phyloP scores from a whole-genome alignment of 768 basidiomycete species.

The Amanita rimosa region DNA sequence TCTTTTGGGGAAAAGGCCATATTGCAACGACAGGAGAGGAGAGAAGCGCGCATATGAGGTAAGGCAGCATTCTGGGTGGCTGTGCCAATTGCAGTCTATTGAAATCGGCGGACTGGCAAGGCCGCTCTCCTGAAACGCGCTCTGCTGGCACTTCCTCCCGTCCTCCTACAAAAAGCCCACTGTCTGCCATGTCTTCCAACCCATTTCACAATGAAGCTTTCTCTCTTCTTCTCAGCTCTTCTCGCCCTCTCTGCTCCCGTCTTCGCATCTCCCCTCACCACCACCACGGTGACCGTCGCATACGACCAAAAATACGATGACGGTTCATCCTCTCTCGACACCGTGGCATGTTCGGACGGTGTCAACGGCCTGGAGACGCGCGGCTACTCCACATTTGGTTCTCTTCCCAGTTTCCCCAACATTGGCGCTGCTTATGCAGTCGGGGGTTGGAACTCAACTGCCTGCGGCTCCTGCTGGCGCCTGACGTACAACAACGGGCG shows the following conservation, averaged over 20 bases:
- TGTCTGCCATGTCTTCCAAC: not conserved
- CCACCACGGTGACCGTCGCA: slow-evolving; percentile 10
- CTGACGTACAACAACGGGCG: slow-evolving; percentile 21
- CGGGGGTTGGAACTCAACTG: slow-evolving; percentile 24
- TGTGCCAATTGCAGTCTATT: not conserved
- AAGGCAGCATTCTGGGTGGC: not conserved
- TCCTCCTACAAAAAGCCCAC: not conserved
- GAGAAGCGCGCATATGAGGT: not conserved
- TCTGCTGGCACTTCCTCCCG: not conserved
- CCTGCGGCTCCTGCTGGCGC: slow-evolving; percentile 38
- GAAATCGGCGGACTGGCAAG: not conserved
- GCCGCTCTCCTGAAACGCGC: not conserved
- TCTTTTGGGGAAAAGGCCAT: slow-evolving; percentile 87
- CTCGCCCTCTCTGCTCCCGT: slow-evolving; percentile 14
- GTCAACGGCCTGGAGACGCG: slow-evolving; percentile 27
- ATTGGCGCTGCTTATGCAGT: slow-evolving; percentile 33
- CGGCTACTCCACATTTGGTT: slow-evolving; percentile 26
- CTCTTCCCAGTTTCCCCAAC: slow-evolving; percentile 31
- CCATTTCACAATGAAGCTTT: slow-evolving; percentile 13
- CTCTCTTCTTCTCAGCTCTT: slow-evolving; percentile 14
- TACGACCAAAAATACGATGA: slow-evolving; percentile 35
- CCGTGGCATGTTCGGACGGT: slow-evolving; percentile 39
- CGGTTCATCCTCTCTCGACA: slow-evolving; percentile 16
- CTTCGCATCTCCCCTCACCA: slow-evolving; percentile 7
- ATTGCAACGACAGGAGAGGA: slow-evolving; percentile 16